Evolutionary conservation across 306 rosid species (phyloP), one percentile per base, ranked within the genome.

Genomic region (Sindora glabra): DNA sequence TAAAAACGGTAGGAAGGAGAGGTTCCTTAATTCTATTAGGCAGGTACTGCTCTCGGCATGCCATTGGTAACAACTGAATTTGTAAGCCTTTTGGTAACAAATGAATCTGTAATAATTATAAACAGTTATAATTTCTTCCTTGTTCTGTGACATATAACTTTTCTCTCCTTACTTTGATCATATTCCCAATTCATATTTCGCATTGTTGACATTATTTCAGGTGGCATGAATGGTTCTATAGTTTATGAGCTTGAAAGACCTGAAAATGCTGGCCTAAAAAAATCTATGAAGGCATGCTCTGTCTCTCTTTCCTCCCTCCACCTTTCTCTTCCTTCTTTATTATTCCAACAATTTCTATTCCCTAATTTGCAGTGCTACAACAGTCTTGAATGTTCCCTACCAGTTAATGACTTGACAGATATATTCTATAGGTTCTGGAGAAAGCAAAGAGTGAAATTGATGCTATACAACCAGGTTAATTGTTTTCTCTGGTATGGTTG

Each of bases 211-310:
- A 50, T 65, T 45, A 44, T 62, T 77, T 75, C 80, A 89, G 99
- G 99, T 72, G 99, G 99, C 25, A 92, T 86, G 99, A 89, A 92
- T 66, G 97, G 99, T 69, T 89, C 96, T 52, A 50, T 92, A 24
- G 56, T 84, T 57, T 77, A 78, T 14, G 99, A 92, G 77, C 95
- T 92, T 71, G 89, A 74, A 70, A 86, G 96, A 77, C 89, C 82
- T 19, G 96, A 92, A 83, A 92, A 89, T 67, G 74, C 77, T 45
- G 95, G 96, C 54, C 89, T 92, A 21, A 78, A 80, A 60, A 81
- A 77, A 57, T 79, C 96, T 61, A 41, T 89, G 38, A 86, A 89
- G 96, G 99, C 77, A 77, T 25, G 83, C 47, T 68, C 64, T 46
- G 22, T 69, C 57, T 62, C 33, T 7, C 24, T 23, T n/a, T n/a